Percentiles rank a stretch among this genome's conserved stretches.
Evolutionary conservation across 1,284 basidiomycete species (phyloP).

Genomic region (Xerocomus nothofagi): DNA sequence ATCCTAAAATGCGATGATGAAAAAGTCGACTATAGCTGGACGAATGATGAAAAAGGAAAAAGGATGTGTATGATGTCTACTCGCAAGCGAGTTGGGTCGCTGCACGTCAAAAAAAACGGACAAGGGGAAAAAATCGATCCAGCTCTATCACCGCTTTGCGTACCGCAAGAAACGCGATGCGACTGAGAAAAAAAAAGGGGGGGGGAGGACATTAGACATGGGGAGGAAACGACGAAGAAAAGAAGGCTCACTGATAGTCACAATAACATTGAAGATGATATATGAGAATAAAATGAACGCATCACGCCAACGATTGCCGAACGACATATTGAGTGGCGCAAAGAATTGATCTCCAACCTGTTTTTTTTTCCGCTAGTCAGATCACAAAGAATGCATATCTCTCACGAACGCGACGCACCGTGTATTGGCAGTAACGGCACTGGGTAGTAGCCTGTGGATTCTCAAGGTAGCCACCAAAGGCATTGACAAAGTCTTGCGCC

Average conservation of each 20-base stretch:
- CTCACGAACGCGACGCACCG: constrained; percentile 26
- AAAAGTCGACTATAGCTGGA: not conserved
- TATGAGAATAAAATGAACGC: constrained; percentile 69
- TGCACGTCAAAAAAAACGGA: not conserved
- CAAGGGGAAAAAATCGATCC: too few relatives aligned
- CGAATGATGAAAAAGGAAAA: not conserved
- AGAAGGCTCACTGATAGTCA: constrained; percentile 57
- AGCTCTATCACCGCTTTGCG: constrained; percentile 50
- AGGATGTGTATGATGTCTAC: not conserved
- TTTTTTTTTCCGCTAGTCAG: constrained; percentile 4
- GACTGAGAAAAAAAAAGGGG: constrained; percentile 36
- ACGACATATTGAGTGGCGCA: constrained; percentile 67
- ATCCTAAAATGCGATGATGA: too few relatives aligned
- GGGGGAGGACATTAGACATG: constrained; percentile 1
- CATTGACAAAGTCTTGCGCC: constrained; percentile 64
- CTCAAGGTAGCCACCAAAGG: constrained; percentile 76
- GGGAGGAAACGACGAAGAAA: not conserved
- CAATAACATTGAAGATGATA: constrained; percentile 71
- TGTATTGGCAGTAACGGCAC: constrained; percentile 78
- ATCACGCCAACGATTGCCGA: constrained; percentile 69
- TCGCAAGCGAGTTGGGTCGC: not conserved
- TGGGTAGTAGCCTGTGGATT: constrained; percentile 59
- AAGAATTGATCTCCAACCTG: constrained; percentile 71
- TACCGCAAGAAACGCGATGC: constrained; percentile 77
- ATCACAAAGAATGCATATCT: not conserved